Base-by-base conservation (phyloP, 2,329 filamentous ascomycete genomes). In the Neofusicoccum ribis region DNA sequence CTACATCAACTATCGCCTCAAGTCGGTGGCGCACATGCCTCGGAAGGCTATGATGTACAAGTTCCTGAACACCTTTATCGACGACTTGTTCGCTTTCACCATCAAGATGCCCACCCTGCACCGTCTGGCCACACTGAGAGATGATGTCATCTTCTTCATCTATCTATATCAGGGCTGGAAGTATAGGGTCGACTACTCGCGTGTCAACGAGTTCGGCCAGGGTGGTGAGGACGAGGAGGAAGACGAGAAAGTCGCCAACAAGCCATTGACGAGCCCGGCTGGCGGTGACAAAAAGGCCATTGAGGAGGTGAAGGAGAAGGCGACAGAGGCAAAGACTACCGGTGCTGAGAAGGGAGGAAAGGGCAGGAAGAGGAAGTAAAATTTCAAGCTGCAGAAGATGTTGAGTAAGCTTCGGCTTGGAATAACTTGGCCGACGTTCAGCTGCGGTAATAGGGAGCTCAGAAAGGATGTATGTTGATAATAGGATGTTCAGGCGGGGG, bases 31-130 rank as follows among this genome's bases (percentile, higher is more conserved):
- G 11, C 95, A 99, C 80, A 97, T 99, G 94, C 93, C 95, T 1
- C 92, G 86, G 70, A 94, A 92, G 81, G 93, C 95, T 54, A 95
- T 99, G 92, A 94, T 89, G 77, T 97, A 97, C 86, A 97, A 98
- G 82, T 97, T 97, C 80, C 83, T 98, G 69, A 97, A 98, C 82
- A 98, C 95, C 5, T 99, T 99, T 78, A 98, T 99, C 77, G 95
- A 99, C 79, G 95, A 99, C 75, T 84, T 99, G 37, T 99, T 99
- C 75, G 95, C 95, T 2, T 99, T 98, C 74, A 99, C 95, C 44
- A 97, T 99, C 83, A 98, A 98, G 82, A 99, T 99, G 95, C 95
- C 95, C 0, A 88, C 93, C 68, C 84, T 99, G 60, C 95, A 99
- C 79, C 88, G 95, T 15, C 83, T 99, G 59, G 93, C 95, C 0